A percentile compares a stretch with the other conserved stretches of the same genome.
These are phyloP conservation scores for Clonostachys rosea DNA, from an alignment of 2,329 filamentous ascomycete species.

Conservation along the genomic window DNA sequence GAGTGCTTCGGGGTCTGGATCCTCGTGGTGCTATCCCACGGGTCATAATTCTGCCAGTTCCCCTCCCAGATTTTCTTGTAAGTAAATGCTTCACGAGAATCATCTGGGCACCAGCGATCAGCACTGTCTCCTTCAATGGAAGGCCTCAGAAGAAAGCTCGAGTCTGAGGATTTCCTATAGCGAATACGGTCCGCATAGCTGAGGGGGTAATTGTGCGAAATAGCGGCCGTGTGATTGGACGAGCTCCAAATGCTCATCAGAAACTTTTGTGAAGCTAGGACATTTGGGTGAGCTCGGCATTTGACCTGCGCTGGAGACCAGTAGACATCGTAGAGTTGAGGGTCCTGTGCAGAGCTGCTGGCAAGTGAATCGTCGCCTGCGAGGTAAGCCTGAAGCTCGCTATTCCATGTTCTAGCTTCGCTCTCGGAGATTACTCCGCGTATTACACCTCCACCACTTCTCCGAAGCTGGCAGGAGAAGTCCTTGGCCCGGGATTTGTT, in stretches of 20 bases:
- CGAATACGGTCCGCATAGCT: slow-evolving; percentile 66
- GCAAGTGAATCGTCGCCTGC: slow-evolving; percentile 17
- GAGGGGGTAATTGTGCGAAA: slow-evolving; percentile 1
- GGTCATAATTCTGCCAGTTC: slow-evolving; percentile 72
- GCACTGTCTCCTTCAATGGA: slow-evolving; percentile 69
- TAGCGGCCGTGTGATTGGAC: neutral
- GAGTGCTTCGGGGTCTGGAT: slow-evolving; percentile 61
- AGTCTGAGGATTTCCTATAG: slow-evolving; percentile 52
- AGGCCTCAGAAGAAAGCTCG: slow-evolving; percentile 40
- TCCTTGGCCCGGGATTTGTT: slow-evolving; percentile 18
- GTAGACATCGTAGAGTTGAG: slow-evolving; percentile 71
- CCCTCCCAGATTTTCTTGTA: slow-evolving; percentile 75
- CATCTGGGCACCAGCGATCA: slow-evolving; percentile 67
- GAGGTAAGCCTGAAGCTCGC: slow-evolving; percentile 60
- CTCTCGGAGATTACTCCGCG: slow-evolving; percentile 58
- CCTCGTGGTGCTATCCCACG: slow-evolving; percentile 66
- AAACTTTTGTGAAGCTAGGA: slow-evolving; percentile 55
- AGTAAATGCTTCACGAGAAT: slow-evolving; percentile 60
- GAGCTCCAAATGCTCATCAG: slow-evolving; percentile 44
- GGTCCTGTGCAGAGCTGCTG: slow-evolving; percentile 56
- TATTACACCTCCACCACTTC: slow-evolving; percentile 51
- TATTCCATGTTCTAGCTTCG: slow-evolving; percentile 62
- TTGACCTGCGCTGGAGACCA: slow-evolving; percentile 67
- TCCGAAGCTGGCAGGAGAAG: slow-evolving; percentile 27
- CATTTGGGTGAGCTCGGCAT: slow-evolving; percentile 60